Conservation (phyloP, 768 basidiomycete species). For the Termitomyces sp. region DNA sequence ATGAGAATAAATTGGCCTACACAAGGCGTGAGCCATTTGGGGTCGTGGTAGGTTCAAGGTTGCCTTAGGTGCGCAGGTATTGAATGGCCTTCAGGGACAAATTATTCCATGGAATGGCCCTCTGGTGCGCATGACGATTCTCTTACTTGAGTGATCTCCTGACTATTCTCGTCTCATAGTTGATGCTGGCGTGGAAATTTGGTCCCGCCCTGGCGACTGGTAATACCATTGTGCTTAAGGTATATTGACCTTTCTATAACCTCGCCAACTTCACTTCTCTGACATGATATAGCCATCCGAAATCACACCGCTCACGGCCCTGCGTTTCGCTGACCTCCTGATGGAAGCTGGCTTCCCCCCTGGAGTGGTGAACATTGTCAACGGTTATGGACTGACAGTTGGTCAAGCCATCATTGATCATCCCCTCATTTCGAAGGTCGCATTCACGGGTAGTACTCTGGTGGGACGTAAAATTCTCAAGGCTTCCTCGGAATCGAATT, state of each 20-base stretch:
- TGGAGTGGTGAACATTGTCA: conserved; percentile 64
- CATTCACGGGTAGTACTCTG: conserved; percentile 79
- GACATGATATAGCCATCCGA: conserved; percentile 51
- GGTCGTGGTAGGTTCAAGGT: conserved; percentile 27
- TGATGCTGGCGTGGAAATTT: conserved; percentile 23
- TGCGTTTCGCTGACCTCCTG: conserved; percentile 43
- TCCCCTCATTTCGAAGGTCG: conserved; percentile 58
- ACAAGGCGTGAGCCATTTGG: conserved; percentile 51
- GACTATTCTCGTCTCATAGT: neutral
- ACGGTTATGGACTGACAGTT: conserved; percentile 53
- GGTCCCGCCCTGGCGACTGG: conserved; percentile 35
- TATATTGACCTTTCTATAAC: neutral
- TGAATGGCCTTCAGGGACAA: conserved; percentile 21
- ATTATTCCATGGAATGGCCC: conserved; percentile 59
- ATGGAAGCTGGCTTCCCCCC: conserved; percentile 65
- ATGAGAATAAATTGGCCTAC: conserved; percentile 22
- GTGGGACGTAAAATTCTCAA: conserved; percentile 78
- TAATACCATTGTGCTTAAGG: conserved; percentile 55
- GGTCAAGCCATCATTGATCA: conserved; percentile 60
- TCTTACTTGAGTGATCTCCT: neutral
- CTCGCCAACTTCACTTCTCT: neutral
- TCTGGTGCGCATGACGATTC: conserved; percentile 7
- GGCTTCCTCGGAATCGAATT: conserved; percentile 72
- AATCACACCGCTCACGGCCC: conserved; percentile 56
- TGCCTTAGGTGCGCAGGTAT: neutral